Evolutionary conservation across 2,329 filamentous ascomycete genomes (phyloP), one percentile per base, ranked within the genome.

Genomic region (Xylariaceae sp.): DNA sequence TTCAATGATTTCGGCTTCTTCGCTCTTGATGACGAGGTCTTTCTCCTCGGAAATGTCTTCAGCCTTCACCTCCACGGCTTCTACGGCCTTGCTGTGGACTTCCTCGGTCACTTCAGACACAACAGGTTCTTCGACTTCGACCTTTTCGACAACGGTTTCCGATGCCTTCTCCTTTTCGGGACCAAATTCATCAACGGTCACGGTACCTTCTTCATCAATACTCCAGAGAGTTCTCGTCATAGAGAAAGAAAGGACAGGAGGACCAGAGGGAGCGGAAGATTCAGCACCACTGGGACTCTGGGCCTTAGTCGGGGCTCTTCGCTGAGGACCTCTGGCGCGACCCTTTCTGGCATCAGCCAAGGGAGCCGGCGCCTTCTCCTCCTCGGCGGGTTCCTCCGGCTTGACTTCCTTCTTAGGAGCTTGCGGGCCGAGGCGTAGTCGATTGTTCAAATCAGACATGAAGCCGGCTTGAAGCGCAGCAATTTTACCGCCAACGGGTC

Each of bases 381-480:
- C 80, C 11, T 76, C 72, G 47, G 81, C 77, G 64, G 92, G 23
- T 30, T 30, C 23, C 4, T 30, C 23, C 4, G 23, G 23, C 23
- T 30, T 30, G 23, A 30, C 88, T 69, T 89, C 87, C 65, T 89
- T 88, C 77, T 91, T 92, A 1, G 86, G 83, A 8, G 81, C 84
- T 66, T 90, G 87, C n/a, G 92, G 93, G 1, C 94, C 94, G 42
- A 96, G 77, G 70, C 91, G 88, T 34, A 99, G 79, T 53, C 92
- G 88, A 68, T 91, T 92, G 74, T 97, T 96, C 48, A 99, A 78
- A 70, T 97, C 93, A 50, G 87, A 92, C 82, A 99, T 86, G 74
- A 99, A 97, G 2, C 90, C 91, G 44, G 90, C 90, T 74, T 96
- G 92, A 37, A 99, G 78, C 23, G 90, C 89, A 13, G 92, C 91